A percentile compares a stretch with the other conserved stretches of the same genome.
phyloP scores from a whole-genome alignment of 2,329 filamentous ascomycete genomes.

The Grosmannia huntii region DNA sequence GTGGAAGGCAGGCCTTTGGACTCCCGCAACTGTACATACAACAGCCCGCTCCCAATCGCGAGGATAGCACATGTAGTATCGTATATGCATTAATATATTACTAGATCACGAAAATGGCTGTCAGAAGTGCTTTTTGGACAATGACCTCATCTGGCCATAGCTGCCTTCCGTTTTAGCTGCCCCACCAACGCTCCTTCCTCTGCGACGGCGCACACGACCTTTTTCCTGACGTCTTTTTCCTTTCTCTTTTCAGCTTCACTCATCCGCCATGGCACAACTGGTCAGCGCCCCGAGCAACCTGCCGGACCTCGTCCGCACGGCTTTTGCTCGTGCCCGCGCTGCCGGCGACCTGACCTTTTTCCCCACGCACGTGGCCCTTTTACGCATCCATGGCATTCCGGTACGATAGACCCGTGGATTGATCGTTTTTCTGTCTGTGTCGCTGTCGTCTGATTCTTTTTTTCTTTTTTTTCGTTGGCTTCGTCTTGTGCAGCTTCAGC shows the following conservation, averaged over 20 bases:
- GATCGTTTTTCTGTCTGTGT: not conserved
- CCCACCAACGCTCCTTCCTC: not conserved
- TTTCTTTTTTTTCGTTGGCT: not conserved
- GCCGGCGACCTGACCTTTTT: constrained; percentile 40
- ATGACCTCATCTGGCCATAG: not conserved
- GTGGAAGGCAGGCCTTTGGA: too few relatives aligned
- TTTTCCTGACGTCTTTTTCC: not conserved
- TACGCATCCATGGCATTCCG: constrained; percentile 29
- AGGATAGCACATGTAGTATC: too few relatives aligned
- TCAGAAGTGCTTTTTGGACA: not conserved
- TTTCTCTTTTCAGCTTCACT: not conserved
- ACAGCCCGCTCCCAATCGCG: too few relatives aligned
- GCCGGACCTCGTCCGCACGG: constrained; percentile 34
- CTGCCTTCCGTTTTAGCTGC: not conserved
- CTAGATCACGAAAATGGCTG: not conserved
- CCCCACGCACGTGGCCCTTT: constrained; percentile 37
- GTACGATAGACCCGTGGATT: constrained; percentile 20
- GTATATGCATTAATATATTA: too few relatives aligned
- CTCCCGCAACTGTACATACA: too few relatives aligned
- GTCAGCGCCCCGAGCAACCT: constrained; percentile 32
- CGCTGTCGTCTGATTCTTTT: not conserved
- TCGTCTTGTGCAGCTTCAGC: constrained; percentile 44
- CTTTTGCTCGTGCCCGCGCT: constrained; percentile 34
- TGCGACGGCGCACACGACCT: too few relatives aligned
- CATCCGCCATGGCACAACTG: constrained; percentile 11